Evolutionary conservation across 805 yeast genomes (phyloP), one percentile per base, ranked within the genome.

Genomic region (Priceomyces melissophilus): DNA sequence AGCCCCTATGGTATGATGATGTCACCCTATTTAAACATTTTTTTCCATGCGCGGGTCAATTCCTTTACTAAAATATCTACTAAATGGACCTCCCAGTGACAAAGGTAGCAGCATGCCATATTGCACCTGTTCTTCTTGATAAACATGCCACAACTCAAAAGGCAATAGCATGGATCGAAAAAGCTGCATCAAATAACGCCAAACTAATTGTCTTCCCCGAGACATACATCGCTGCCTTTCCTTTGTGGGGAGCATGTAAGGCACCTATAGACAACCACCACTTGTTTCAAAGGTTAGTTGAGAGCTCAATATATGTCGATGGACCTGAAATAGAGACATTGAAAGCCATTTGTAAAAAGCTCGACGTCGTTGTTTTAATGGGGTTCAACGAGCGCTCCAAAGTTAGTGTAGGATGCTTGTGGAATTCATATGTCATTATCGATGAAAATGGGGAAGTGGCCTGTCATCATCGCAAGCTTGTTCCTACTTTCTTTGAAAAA

Each of bases 401-500:
- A 10, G 40, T 47, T 15, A 47, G 53, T 28, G 57, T 52, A 11
- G 58, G 58, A 4, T 49, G 57, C 31, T 37, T 53, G n/a, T 53
- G 56, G 57, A 53, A 53, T 32, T 50, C 57, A 9, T 47, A 47
- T 37, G 55, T 32, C 10, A 32, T 32, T 9, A 32, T 32, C 11
- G 35, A 32, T 14, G 38, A 35, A 35, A 33, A 44, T 31, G 74
- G 74, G 0, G 61, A 60, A 35, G 64, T 51, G 20, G 55, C 52
- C 3, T 69, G 69, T 43, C 76, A 71, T 47, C 76, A 71, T 47
- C 57, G 77, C 25, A 72, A 72, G 44, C 50, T 69, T 42, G 51
- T 64, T 53, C 76, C 76, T 30, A 71, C 76, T 4, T 75, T 70
- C 11, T 54, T 65, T 16, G 77, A 71, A 51, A 58, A 75, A 30